Evolutionary conservation across 306 rosid species (phyloP), one percentile per base, ranked within the genome.

Genomic region (Gleditsia sinensis): DNA sequence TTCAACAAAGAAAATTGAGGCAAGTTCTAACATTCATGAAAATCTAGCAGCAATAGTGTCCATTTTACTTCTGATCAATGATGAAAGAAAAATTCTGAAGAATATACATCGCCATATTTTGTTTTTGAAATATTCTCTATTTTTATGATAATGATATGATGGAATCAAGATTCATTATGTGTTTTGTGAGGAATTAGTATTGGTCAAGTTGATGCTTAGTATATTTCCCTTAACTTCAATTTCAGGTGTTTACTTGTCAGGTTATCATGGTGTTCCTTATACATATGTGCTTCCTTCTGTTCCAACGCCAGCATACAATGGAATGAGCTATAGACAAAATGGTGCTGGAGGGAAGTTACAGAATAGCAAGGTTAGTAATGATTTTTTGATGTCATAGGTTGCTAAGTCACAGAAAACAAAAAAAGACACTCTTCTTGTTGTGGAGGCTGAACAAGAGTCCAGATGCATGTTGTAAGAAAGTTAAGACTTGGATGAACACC

Each of bases 341-440:
- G 90, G 83, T 20, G 75, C 67, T 75, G 88, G 87, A 40, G 90
- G 86, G 68, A 87, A 84, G 85, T 76, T 85, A 66, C 90, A 58
- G 80, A 85, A 83, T 85, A 81, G 75, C 82, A 95, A 95, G 99
- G 99, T 74, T 74, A 65, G 63, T 39, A 67, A 32, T 75, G 79
- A n/a, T 64, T 73, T 81, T 62, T 61, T 73, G 20, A 65, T 74
- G 79, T 53, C 50, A 36, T 21, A 50, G 51, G 55, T 74, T 76
- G 60, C 37, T 32, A 55, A 16, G 65, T 12, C 63, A 57, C 20
- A 60, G 16, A 45, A 20, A 50, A 5, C 9, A 14, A 12, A 39
- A 20, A 8, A 72, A 39, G 32, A 23, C 33, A 6, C 58, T 28
- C 40, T 45, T 67, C 64, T 78, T 69, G 36, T 72, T 45, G 39